phyloP scores from a whole-genome alignment of 768 basidiomycete genomes.

The Podaxis sp. region DNA sequence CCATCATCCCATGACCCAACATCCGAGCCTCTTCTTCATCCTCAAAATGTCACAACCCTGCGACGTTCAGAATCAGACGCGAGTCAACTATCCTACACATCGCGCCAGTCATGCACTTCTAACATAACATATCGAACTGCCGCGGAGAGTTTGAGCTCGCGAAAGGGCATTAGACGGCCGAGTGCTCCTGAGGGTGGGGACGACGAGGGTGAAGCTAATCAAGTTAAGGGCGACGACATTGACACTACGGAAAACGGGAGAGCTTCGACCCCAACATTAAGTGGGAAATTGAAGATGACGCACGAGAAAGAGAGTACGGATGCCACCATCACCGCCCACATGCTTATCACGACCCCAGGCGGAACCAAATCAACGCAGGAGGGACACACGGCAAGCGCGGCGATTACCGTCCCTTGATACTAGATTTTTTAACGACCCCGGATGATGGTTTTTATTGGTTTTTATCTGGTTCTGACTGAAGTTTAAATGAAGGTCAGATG shows the following conservation, averaged over 20 bases:
- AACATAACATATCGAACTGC: constrained; percentile 13
- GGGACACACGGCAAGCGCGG: not conserved
- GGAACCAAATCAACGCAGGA: not conserved
- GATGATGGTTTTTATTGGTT: not conserved
- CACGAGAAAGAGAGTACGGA: constrained; percentile 18
- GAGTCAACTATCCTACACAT: constrained; percentile 8
- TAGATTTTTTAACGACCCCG: not conserved
- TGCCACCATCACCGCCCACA: constrained; percentile 12
- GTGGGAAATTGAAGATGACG: constrained; percentile 1
- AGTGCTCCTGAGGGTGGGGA: not conserved
- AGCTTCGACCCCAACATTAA: constrained; percentile 15
- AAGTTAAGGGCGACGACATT: not conserved
- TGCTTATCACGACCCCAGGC: not conserved
- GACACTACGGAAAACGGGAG: not conserved
- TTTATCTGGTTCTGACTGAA: not conserved
- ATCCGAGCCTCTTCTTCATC: not conserved
- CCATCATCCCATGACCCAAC: constrained; percentile 1
- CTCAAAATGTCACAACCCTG: not conserved
- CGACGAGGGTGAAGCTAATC: not conserved
- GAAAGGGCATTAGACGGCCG: not conserved
- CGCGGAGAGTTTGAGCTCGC: constrained; percentile 12
- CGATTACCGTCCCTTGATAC: not conserved
- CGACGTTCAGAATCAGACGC: constrained; percentile 9
- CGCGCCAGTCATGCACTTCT: not conserved
- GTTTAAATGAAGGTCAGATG: not conserved